A percentile compares a stretch with the other conserved stretches of the same genome.
Conservation (phyloP, 2,329 filamentous ascomycete genomes). For the Dactylellina parvicollis region DNA sequence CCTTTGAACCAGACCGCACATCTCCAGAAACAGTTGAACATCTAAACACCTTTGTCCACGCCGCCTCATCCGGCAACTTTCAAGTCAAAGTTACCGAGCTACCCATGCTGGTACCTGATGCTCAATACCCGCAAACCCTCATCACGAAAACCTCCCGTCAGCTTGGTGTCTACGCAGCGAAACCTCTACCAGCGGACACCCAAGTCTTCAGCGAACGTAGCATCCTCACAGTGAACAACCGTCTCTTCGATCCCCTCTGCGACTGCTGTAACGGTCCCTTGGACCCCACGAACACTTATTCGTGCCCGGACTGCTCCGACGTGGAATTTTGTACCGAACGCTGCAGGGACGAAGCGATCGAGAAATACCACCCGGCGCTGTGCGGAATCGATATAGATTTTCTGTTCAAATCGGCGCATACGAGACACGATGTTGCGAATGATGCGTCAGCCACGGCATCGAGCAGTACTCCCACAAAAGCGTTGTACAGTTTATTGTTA, state of each 20-base stretch:
- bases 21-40: slow-evolving; percentile 74
- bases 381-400: slow-evolving; percentile 74
- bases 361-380: slow-evolving; percentile 72
- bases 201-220: slow-evolving; percentile 82
- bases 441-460: slow-evolving; percentile 41
- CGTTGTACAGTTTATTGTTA: slow-evolving; percentile 72
- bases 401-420: slow-evolving; percentile 72
- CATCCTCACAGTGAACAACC: slow-evolving; percentile 86
- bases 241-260: slow-evolving; percentile 84
- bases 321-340: slow-evolving; percentile 73
- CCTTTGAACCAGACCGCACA: slow-evolving; percentile 75
- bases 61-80: slow-evolving; percentile 78
- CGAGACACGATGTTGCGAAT: slow-evolving; percentile 57
- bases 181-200: slow-evolving; percentile 80
- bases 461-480: slow-evolving; percentile 57
- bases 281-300: slow-evolving; percentile 64
- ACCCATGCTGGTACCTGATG: slow-evolving; percentile 71
- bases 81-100: slow-evolving; percentile 79
- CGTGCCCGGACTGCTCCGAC: slow-evolving; percentile 71
- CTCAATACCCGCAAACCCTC: slow-evolving; percentile 53
- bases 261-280: slow-evolving; percentile 82
- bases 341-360: slow-evolving; percentile 69
- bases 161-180: slow-evolving; percentile 87
- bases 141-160: slow-evolving; percentile 67
- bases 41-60: slow-evolving; percentile 74